These are phyloP conservation scores for Pyricularia sp. DNA, from an alignment of 2,329 filamentous ascomycete genomes.

Conservation along the genomic window DNA sequence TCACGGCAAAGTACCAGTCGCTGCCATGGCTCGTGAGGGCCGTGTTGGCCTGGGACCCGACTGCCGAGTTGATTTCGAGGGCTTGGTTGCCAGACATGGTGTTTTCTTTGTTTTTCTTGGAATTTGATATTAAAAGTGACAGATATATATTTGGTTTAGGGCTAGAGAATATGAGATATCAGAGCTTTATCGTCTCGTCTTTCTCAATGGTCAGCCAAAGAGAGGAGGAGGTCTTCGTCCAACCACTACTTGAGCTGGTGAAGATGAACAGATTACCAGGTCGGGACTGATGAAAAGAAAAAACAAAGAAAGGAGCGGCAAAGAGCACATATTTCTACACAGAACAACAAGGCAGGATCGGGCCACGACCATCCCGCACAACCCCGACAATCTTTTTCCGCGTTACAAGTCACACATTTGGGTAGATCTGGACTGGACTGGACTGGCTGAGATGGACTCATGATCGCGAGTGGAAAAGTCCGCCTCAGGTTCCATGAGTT, in stretches of 20 bases:
- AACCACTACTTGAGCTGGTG: no score
- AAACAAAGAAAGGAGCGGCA: neutral
- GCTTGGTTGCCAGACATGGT: slow-evolving; percentile 28
- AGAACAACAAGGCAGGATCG: neutral
- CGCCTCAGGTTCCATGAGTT: neutral
- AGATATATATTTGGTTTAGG: no score
- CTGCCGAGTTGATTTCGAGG: slow-evolving; percentile 34
- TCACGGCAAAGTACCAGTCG: slow-evolving; percentile 47
- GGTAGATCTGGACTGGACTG: neutral
- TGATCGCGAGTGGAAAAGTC: neutral
- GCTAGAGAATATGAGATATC: no score
- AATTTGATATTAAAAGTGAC: no score
- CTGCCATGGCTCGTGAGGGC: slow-evolving; percentile 34
- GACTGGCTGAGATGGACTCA: neutral
- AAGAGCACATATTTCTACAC: neutral
- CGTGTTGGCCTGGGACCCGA: slow-evolving; percentile 21
- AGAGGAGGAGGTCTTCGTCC: no score
- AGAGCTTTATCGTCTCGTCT: no score
- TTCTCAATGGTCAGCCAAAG: no score
- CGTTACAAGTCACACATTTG: neutral
- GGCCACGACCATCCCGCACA: no score
- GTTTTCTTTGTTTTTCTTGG: no score
- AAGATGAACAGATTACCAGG: no score
- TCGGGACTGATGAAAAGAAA: neutral
- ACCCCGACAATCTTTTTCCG: no score